A percentile compares a stretch with the other conserved stretches of the same genome.
These are phyloP conservation scores for Cymbidium sinense DNA, from an alignment of 106 monocot genomes.

Conservation along the genomic window DNA sequence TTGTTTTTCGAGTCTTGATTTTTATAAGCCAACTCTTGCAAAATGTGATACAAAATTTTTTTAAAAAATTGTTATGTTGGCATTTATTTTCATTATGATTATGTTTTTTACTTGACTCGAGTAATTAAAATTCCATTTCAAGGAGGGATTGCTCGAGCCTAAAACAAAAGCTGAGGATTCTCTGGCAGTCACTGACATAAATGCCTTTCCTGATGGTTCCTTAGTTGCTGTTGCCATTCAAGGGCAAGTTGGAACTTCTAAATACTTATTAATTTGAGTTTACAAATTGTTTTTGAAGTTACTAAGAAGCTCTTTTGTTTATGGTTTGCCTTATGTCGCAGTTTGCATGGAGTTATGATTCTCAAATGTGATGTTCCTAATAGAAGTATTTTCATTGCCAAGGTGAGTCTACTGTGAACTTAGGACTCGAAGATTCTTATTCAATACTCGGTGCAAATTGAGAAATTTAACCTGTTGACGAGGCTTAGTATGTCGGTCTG, in stretches of 20 bases:
- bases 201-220: slow-evolving; percentile 50
- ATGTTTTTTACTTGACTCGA: neutral
- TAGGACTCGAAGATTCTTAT: neutral
- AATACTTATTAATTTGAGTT: neutral
- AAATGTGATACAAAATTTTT: neutral
- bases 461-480: neutral
- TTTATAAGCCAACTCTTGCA: neutral
- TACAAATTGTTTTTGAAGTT: neutral
- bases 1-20: neutral
- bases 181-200: slow-evolving; percentile 57
- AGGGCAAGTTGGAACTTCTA: slow-evolving; percentile 34
- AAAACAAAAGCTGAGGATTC: slow-evolving; percentile 25
- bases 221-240: slow-evolving; percentile 57
- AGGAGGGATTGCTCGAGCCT: slow-evolving; percentile 35
- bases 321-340: slow-evolving; percentile 22
- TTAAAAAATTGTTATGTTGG: neutral
- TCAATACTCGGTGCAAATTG: neutral
- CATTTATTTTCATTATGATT: neutral
- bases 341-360: slow-evolving; percentile 67
- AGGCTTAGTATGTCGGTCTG: no score
- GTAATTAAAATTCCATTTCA: slow-evolving; percentile 11
- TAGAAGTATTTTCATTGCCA: slow-evolving; percentile 35
- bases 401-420: slow-evolving; percentile 32
- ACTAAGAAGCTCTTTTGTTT: slow-evolving; percentile 1
- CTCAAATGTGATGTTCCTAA: slow-evolving; percentile 38